phyloP scores from a whole-genome alignment of 2,329 filamentous ascomycete genomes.

The Fusarium sp. region DNA sequence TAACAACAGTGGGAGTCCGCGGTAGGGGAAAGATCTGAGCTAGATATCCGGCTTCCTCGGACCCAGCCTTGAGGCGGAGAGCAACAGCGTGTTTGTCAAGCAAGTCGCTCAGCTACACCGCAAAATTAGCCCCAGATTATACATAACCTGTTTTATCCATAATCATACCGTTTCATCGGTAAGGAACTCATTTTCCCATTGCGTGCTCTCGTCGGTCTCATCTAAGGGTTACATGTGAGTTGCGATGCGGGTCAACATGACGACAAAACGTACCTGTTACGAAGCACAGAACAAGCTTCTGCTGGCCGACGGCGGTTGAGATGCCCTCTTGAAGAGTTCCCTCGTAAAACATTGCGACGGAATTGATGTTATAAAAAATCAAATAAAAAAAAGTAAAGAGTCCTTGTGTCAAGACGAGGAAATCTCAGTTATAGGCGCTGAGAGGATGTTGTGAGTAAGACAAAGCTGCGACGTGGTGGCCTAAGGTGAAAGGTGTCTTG shows the following conservation, averaged over 20 bases:
- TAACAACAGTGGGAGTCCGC: constrained; percentile 80
- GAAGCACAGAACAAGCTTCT: constrained; percentile 87
- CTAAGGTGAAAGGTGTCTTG: constrained; percentile 43
- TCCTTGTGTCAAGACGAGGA: not conserved
- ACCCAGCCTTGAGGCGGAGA: constrained; percentile 77
- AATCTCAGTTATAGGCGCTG: not conserved
- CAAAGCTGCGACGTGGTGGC: constrained; percentile 15
- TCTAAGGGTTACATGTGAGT: constrained; percentile 35
- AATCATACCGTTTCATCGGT: constrained; percentile 64
- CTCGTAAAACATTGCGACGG: constrained; percentile 77
- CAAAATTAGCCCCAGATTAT: constrained; percentile 22
- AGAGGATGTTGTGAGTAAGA: constrained; percentile 3
- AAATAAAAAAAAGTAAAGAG: not conserved
- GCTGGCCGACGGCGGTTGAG: constrained; percentile 76
- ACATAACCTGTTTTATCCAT: not conserved
- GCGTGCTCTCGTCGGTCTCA: constrained; percentile 73
- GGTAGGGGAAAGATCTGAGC: constrained; percentile 85
- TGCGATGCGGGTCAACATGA: constrained; percentile 5
- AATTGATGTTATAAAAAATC: too few relatives aligned
- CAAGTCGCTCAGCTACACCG: constrained; percentile 64
- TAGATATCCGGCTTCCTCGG: constrained; percentile 84
- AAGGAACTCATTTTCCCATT: constrained; percentile 80
- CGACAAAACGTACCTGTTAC: constrained; percentile 72
- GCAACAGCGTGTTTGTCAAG: constrained; percentile 74
- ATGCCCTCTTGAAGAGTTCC: constrained; percentile 87